Percentiles rank a stretch among this genome's conserved stretches.
These are phyloP conservation scores for Torrubiellomyces zombiae DNA, from an alignment of 2,329 filamentous ascomycete species.

Conservation along the genomic window DNA sequence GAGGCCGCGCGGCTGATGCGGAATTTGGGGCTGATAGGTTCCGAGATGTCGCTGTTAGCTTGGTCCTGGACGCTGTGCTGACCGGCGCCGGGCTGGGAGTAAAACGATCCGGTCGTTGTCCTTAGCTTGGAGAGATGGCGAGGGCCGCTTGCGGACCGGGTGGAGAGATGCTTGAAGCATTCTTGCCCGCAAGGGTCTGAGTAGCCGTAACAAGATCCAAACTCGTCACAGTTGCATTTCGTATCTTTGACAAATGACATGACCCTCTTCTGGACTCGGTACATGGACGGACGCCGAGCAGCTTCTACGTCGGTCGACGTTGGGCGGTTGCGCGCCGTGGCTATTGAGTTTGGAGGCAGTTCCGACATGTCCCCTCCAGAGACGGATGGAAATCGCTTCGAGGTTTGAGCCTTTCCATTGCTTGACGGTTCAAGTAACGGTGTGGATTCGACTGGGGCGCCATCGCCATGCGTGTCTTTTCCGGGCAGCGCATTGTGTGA, in stretches of 20 bases:
- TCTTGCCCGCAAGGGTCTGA: slow-evolving; percentile 49
- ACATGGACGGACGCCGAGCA: slow-evolving; percentile 34
- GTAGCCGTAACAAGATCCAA: slow-evolving; percentile 46
- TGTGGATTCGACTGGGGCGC: slow-evolving; percentile 25
- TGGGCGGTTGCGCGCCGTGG: slow-evolving; percentile 10
- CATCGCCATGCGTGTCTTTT: slow-evolving; percentile 4
- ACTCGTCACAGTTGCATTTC: slow-evolving; percentile 44
- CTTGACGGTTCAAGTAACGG: slow-evolving; percentile 25
- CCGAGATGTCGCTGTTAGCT: slow-evolving; percentile 10
- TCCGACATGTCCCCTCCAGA: slow-evolving; percentile 14
- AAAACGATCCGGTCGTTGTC: slow-evolving; percentile 22
- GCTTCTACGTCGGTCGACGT: slow-evolving; percentile 13
- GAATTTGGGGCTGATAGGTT: slow-evolving; percentile 16
- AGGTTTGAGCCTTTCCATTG: slow-evolving; percentile 9
- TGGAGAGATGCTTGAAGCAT: slow-evolving; percentile 42
- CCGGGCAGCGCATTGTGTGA: slow-evolving; percentile 6
- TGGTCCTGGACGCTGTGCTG: slow-evolving; percentile 12
- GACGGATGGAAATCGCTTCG: slow-evolving; percentile 13
- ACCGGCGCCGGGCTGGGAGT: slow-evolving; percentile 10
- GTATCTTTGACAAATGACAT: slow-evolving; percentile 50
- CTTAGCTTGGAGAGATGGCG: slow-evolving; percentile 22
- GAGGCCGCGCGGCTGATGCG: slow-evolving; percentile 22
- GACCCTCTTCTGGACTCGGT: slow-evolving; percentile 36
- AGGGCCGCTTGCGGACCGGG: slow-evolving; percentile 17
- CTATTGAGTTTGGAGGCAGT: slow-evolving; percentile 9